Percentiles rank a stretch among this genome's conserved stretches.
Conservation (phyloP, 202 grass and related monocot genomes). For the Eragrostis tef region DNA sequence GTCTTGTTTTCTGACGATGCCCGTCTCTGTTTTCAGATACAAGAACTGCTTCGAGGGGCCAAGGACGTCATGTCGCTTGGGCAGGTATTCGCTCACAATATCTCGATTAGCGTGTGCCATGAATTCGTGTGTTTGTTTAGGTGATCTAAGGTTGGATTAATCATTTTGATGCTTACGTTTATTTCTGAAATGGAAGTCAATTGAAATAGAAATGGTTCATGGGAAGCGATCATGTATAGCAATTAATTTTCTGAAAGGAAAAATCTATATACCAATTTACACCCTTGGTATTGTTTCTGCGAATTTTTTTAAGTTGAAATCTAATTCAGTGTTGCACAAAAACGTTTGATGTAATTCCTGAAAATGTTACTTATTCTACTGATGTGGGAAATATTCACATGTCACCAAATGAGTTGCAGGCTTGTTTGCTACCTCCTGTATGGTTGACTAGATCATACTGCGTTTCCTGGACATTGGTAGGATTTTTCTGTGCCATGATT, state of each 20-base stretch:
- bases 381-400: background rate
- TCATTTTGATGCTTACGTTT: background rate
- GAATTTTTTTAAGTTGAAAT: constrained; percentile 1
- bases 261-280: background rate
- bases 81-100: constrained; percentile 61
- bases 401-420: constrained; percentile 7
- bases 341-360: constrained; percentile 14
- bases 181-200: background rate
- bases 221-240: background rate
- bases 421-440: background rate
- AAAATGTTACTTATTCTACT: constrained; percentile 6
- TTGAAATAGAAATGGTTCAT: background rate
- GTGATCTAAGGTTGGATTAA: constrained; percentile 2
- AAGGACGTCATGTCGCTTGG: constrained; percentile 79
- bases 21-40: constrained; percentile 63
- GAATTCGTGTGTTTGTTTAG: background rate
- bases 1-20: background rate
- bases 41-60: constrained; percentile 64
- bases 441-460: background rate
- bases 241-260: too few relatives aligned
- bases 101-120: background rate
- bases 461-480: background rate
- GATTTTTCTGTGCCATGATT: background rate
- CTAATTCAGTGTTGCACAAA: background rate
- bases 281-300: background rate